Evolutionary conservation across 2,329 filamentous ascomycete genomes (phyloP), one percentile per base, ranked within the genome.

Genomic region (Phyllosticta citrichinensis): DNA sequence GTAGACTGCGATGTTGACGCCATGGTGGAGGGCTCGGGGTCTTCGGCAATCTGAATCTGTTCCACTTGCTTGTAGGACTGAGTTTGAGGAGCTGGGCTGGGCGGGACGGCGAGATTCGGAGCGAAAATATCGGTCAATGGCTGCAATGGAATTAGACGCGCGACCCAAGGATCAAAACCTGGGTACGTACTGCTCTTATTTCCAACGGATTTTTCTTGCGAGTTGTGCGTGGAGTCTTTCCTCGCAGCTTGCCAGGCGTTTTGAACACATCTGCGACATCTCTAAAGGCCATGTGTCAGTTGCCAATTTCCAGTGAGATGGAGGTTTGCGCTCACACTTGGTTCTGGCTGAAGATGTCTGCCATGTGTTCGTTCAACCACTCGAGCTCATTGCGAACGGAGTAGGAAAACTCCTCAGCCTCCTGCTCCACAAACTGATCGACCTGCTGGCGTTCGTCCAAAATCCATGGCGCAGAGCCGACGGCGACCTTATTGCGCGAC

Each of bases 311-410:
- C 58, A 60, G 58, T 63, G 62, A 64, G 14, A 8, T 2, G n/a
- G 14, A 47, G 2, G 14, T 27, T 60, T 62, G 62, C 61, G 82
- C 88, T 69, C 83, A 97, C 94, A 91, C 84, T 75, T 92, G 85
- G 70, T 91, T 88, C 68, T 87, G 86, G 68, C 86, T 87, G 73
- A 97, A 96, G 69, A 99, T 90, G 65, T 96, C 91, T 56, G 85
- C 85, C 93, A 99, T 97, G 74, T 99, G 94, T 77, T 97, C 94
- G 70, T 99, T 97, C 68, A 99, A 80, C 94, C 94, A 99, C 72
- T 97, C 92, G 70, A 97, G 79, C 74, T 99, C 94, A 75, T 97
- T 96, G 62, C 89, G 85, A 64, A 90, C 92, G 30, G 91, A 91
- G 76, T 89, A 97, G 52, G 89, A 85, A 70, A 97, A 95, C 76